Percentiles rank a stretch among this genome's conserved stretches.
phyloP scores from a whole-genome alignment of 208 protist species.

The Wallacemonas collosoma region DNA sequence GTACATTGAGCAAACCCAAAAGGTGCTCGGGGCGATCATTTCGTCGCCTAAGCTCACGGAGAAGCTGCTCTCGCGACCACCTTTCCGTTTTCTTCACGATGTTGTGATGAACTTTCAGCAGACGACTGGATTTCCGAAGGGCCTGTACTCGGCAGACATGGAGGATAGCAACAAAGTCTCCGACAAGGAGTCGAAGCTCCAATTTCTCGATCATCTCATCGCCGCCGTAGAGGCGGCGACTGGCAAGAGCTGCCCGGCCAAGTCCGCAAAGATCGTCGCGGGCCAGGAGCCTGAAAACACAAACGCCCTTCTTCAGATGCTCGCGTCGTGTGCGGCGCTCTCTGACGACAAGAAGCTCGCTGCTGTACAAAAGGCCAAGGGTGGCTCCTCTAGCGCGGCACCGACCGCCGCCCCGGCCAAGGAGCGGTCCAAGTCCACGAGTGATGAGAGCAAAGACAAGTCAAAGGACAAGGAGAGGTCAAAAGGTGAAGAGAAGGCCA shows the following conservation, averaged over 20 bases:
- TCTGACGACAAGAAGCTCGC: conserved; percentile 53
- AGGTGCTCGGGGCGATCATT: conserved; percentile 79
- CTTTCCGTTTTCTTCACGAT: conserved; percentile 92
- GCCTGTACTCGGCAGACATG: conserved; percentile 60
- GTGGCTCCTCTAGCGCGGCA: conserved; percentile 12
- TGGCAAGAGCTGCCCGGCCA: conserved; percentile 50
- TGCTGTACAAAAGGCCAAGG: conserved; percentile 68
- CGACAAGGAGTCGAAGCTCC: conserved; percentile 85
- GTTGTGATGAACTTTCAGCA: conserved; percentile 73
- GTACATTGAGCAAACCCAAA: conserved; percentile 75
- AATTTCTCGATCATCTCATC: conserved; percentile 81
- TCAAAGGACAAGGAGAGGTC: neutral
- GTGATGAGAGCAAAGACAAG: conserved; percentile 13
- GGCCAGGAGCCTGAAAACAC: conserved; percentile 88
- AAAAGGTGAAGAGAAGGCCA: neutral
- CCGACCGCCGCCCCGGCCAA: neutral
- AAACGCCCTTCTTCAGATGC: conserved; percentile 84
- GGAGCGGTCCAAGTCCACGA: conserved; percentile 17
- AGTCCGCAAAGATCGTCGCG: conserved; percentile 84
- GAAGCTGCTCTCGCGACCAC: conserved; percentile 84
- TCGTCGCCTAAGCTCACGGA: conserved; percentile 84
- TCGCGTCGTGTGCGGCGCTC: conserved; percentile 75
- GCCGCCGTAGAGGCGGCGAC: conserved; percentile 77
- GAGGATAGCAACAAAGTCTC: conserved; percentile 75
- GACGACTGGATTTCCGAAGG: conserved; percentile 73